These are phyloP conservation scores for Gynandropsis gynandra DNA, from an alignment of 345 rosid species.

Conservation along the genomic window DNA sequence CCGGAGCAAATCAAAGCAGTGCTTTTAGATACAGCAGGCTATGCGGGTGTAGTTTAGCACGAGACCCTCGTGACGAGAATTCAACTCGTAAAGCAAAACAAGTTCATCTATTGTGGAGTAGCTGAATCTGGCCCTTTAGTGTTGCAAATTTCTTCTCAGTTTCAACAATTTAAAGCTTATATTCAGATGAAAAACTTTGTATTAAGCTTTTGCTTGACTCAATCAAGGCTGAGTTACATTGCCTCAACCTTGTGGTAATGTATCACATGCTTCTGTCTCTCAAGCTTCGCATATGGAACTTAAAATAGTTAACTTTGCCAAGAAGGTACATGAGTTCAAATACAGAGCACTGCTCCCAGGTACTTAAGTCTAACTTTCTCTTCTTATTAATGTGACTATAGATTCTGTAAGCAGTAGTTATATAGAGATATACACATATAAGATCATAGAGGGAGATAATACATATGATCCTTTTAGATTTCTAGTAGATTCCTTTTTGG, in stretches of 20 bases:
- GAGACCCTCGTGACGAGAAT: background rate
- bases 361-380: too few relatives aligned
- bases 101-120: too few relatives aligned
- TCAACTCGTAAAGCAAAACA: too few relatives aligned
- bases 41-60: constrained; percentile 33
- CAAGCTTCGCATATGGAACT: too few relatives aligned
- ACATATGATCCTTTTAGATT: background rate
- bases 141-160: constrained; percentile 15
- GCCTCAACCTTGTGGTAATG: background rate
- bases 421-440: too few relatives aligned
- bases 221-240: constrained; percentile 2
- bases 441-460: too few relatives aligned
- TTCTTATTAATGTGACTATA: too few relatives aligned
- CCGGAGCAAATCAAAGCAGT: constrained; percentile 89
- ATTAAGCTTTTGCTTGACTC: background rate
- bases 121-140: constrained; percentile 1
- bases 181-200: constrained; percentile 14
- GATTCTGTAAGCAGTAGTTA: too few relatives aligned
- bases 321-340: too few relatives aligned
- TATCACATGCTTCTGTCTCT: background rate
- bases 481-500: constrained; percentile 34
- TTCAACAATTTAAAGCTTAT: constrained; percentile 7
- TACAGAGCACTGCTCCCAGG: too few relatives aligned
- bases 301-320: too few relatives aligned
- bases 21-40: constrained; percentile 75